A percentile compares a stretch with the other conserved stretches of the same genome.
phyloP scores from a whole-genome alignment of 805 yeast genomes.

The Zygosaccharomyces bisporus region DNA sequence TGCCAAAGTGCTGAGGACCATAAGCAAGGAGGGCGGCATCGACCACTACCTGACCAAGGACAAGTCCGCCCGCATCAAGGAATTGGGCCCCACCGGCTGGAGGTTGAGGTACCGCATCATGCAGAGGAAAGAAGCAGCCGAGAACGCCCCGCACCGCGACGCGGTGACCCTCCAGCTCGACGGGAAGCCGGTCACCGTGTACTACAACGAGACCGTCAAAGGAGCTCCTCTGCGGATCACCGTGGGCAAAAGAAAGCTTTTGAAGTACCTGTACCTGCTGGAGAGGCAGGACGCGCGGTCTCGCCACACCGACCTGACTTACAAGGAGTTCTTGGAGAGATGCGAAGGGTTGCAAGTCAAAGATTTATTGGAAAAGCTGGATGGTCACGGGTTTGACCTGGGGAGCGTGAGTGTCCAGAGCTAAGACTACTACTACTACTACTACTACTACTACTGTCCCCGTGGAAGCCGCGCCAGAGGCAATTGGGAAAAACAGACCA shows the following conservation, averaged over 20 bases:
- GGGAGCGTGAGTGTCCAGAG: conserved; percentile 26
- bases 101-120: conserved; percentile 73
- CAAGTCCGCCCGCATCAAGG: conserved; percentile 84
- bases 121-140: conserved; percentile 38
- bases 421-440: no score
- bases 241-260: conserved; percentile 63
- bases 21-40: conserved; percentile 91
- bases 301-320: conserved; percentile 43
- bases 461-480: no score
- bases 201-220: conserved; percentile 42
- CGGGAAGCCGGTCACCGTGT: conserved; percentile 42
- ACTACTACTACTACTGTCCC: no score
- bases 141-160: conserved; percentile 40
- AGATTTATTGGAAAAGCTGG: conserved; percentile 22
- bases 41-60: conserved; percentile 86
- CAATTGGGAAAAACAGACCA: no score
- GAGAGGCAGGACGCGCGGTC: conserved; percentile 44
- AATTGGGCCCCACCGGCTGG: conserved; percentile 93
- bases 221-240: conserved; percentile 47
- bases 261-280: conserved; percentile 50
- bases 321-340: conserved; percentile 49
- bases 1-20: conserved; percentile 78
- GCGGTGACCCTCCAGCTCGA: conserved; percentile 35
- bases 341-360: conserved; percentile 27
- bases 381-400: conserved; percentile 37